Evolutionary conservation across 257 asterid species (phyloP).

Genomic region (Nicotiana otophora): DNA sequence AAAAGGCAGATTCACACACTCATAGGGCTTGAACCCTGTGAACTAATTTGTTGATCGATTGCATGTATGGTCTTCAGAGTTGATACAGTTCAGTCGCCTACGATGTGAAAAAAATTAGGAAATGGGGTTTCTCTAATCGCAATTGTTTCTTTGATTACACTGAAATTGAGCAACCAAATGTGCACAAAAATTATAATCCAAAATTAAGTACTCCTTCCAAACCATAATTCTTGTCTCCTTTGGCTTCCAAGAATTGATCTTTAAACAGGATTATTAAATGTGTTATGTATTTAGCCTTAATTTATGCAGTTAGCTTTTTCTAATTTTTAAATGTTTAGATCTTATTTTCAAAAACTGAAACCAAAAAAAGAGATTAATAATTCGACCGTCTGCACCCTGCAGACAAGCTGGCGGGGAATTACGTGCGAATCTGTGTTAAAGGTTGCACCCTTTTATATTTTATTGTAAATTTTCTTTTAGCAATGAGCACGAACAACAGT

Average conservation of each 20-base stretch:
- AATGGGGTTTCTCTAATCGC: neutral
- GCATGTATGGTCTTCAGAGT: no score
- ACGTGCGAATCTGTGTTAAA: no score
- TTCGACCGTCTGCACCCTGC: no score
- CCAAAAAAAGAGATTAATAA: neutral
- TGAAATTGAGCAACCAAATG: neutral
- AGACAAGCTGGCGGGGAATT: no score
- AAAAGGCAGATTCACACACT: conserved; percentile 21
- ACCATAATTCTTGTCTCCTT: neutral
- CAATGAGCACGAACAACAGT: no score
- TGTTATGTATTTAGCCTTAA: neutral
- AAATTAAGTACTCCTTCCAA: neutral
- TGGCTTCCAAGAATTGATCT: neutral
- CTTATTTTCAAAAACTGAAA: neutral
- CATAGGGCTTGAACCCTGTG: conserved; percentile 26
- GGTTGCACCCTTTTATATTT: no score
- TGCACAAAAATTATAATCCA: neutral
- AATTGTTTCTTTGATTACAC: neutral
- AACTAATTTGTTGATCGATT: no score
- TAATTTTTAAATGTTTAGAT: neutral
- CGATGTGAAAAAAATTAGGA: neutral
- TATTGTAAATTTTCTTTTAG: no score
- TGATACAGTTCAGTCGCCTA: neutral
- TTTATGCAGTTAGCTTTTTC: neutral
- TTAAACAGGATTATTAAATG: no score